These are phyloP conservation scores for Phytophthora meadii DNA, from an alignment of 352 stramenopile species.

Conservation along the genomic window DNA sequence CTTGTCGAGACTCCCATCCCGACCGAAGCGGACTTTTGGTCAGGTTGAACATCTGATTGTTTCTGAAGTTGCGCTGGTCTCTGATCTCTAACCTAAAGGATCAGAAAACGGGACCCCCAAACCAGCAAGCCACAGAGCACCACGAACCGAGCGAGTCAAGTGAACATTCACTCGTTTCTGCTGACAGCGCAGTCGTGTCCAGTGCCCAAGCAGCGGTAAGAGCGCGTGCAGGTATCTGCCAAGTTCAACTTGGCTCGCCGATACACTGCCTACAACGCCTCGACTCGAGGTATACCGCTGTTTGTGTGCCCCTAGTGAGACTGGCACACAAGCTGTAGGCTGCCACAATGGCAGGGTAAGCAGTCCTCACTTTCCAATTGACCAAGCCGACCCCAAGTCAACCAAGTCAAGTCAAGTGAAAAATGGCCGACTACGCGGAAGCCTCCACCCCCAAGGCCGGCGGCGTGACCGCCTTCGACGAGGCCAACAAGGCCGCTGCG, in stretches of 20 bases:
- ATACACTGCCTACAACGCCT: conserved; percentile 12
- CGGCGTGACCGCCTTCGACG: too few relatives aligned
- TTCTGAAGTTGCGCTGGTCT: conserved; percentile 24
- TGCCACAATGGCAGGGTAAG: too few relatives aligned
- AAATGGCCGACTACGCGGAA: too few relatives aligned
- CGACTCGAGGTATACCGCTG: conserved; percentile 5
- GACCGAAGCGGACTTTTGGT: neutral
- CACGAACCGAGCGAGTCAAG: neutral
- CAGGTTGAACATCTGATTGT: conserved; percentile 15
- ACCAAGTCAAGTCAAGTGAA: too few relatives aligned
- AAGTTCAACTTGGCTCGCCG: conserved; percentile 29
- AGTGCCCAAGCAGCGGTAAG: conserved; percentile 4
- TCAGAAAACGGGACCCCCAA: conserved; percentile 7
- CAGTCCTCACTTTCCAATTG: too few relatives aligned
- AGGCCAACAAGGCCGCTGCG: too few relatives aligned
- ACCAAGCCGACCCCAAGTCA: too few relatives aligned
- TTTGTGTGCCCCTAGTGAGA: conserved; percentile 2
- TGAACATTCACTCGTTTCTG: neutral
- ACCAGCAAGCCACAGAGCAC: conserved; percentile 9
- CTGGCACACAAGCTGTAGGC: too few relatives aligned
- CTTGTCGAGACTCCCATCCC: conserved; percentile 8
- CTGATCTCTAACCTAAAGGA: neutral
- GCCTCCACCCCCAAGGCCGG: too few relatives aligned
- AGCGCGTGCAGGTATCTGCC: conserved; percentile 13
- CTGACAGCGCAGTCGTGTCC: conserved; percentile 1